Conservation (phyloP, 2,329 filamentous ascomycete species). For the Pestalotiopsis sp. region DNA sequence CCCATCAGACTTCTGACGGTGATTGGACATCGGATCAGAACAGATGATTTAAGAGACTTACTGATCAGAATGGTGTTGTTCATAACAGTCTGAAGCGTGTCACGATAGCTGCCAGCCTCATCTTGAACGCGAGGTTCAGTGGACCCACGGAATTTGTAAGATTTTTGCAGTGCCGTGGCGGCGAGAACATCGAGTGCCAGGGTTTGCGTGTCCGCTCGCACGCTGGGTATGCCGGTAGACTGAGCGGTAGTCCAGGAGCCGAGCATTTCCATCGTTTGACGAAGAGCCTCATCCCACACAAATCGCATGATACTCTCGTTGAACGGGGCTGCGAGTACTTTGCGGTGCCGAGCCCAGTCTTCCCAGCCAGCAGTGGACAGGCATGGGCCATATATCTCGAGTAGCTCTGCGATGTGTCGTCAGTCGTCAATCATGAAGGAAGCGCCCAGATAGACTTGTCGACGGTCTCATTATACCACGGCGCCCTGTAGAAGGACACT, state of each 20-base stretch:
- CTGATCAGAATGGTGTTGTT: conserved; percentile 22
- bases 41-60: not conserved
- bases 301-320: conserved; percentile 28
- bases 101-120: conserved; percentile 19
- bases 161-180: conserved; percentile 22
- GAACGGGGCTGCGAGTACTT: conserved; percentile 26
- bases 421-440: not conserved
- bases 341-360: conserved; percentile 31
- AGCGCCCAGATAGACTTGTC: not conserved
- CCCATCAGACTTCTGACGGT: not conserved
- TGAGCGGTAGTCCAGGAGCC: conserved; percentile 17
- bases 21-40: not conserved
- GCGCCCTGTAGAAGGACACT: not conserved
- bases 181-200: conserved; percentile 30
- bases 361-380: conserved; percentile 27
- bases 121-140: not conserved
- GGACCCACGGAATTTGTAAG: conserved; percentile 22
- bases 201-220: conserved; percentile 21
- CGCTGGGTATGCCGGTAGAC: conserved; percentile 11
- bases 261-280: conserved; percentile 24
- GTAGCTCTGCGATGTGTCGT: conserved; percentile 17
- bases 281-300: conserved; percentile 28
- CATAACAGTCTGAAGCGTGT: conserved; percentile 26
- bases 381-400: conserved; percentile 27
- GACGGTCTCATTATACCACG: not conserved